These are phyloP conservation scores for Erigeron philadelphicus DNA, from an alignment of 140 eudicot genomes.

Conservation along the genomic window DNA sequence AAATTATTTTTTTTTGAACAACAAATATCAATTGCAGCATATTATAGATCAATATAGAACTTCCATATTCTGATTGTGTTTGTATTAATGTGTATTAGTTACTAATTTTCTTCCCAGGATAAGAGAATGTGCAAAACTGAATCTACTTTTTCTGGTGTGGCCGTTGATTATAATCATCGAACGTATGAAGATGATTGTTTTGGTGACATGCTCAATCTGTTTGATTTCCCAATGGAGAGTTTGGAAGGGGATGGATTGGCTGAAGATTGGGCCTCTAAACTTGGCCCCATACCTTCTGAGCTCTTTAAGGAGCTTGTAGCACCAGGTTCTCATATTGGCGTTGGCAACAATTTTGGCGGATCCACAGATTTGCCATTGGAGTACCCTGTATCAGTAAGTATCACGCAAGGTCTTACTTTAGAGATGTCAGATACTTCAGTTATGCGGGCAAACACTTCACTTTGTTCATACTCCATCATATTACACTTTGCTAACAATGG, in stretches of 20 bases:
- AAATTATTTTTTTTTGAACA: not conserved
- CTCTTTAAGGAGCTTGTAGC: slow-evolving; percentile 32
- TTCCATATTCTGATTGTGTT: not conserved
- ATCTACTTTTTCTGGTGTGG: slow-evolving; percentile 32
- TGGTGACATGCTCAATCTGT: slow-evolving; percentile 39
- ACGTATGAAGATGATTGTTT: slow-evolving; percentile 33
- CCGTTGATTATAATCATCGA: slow-evolving; percentile 24
- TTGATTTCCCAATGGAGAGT: slow-evolving; percentile 71
- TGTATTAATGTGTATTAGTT: slow-evolving; percentile 3
- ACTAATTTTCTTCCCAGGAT: slow-evolving; percentile 33
- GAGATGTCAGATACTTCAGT: too few relatives aligned
- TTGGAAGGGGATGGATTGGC: slow-evolving; percentile 49
- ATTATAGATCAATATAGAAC: not conserved
- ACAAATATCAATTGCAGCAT: not conserved
- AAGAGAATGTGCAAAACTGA: slow-evolving; percentile 44
- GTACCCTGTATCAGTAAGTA: slow-evolving; percentile 41
- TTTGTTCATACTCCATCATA: too few relatives aligned
- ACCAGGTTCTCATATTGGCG: slow-evolving; percentile 19
- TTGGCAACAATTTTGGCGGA: slow-evolving; percentile 19
- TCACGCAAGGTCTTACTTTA: not conserved
- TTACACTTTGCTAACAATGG: too few relatives aligned
- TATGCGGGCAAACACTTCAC: too few relatives aligned
- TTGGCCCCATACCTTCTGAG: slow-evolving; percentile 67
- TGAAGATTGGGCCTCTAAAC: slow-evolving; percentile 62
- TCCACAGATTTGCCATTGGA: slow-evolving; percentile 20